Base-by-base conservation (phyloP, 805 yeast species). In the Spathaspora sp. region DNA sequence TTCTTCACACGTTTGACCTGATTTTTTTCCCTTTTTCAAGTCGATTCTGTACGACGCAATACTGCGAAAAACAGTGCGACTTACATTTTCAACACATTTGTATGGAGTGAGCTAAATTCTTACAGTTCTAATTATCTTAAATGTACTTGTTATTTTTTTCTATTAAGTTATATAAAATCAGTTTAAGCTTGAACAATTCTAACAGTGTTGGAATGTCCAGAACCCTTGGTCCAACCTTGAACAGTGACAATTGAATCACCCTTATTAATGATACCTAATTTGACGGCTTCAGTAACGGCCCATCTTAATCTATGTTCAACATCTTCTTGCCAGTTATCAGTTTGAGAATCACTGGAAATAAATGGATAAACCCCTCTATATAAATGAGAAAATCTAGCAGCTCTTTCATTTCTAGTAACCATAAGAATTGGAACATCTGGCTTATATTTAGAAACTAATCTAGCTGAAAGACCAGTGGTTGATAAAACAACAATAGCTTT, bases 311-410 rank as follows among this genome's bases (percentile, higher is more conserved):
- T 89, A 70, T 80, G 81, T 81, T 94, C 98, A 60, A 93, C 97
- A 76, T 94, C 99, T 69, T 85, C 85, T 72, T 89, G 89, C 99
- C 99, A 94, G 82, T 89, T 84, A 66, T 82, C 87, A 59, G 80
- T 79, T 69, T 78, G 75, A 49, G 72, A 76, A 70, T 81, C 76
- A 56, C 76, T 75, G 81, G 88, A 94, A 64, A 89, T 82, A 78
- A 93, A 91, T 70, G 99, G 99, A 79, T 92, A 94, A 59, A 94
- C 98, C 76, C 99, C 99, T 79, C 99, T 87, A 82, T 89, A 90
- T 72, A 94, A 82, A 80, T 94, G 99, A 61, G 93, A 83, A 79
- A 84, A 91, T 80, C 97, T 89, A 55, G 98, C 97, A 58, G 97
- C 84, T 70, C 85, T 80, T 67, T 81, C 84, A 80, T 91, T 90